Base-by-base conservation (phyloP, 2,329 filamentous ascomycete species). In the Paracoccidioides brasiliensis region DNA sequence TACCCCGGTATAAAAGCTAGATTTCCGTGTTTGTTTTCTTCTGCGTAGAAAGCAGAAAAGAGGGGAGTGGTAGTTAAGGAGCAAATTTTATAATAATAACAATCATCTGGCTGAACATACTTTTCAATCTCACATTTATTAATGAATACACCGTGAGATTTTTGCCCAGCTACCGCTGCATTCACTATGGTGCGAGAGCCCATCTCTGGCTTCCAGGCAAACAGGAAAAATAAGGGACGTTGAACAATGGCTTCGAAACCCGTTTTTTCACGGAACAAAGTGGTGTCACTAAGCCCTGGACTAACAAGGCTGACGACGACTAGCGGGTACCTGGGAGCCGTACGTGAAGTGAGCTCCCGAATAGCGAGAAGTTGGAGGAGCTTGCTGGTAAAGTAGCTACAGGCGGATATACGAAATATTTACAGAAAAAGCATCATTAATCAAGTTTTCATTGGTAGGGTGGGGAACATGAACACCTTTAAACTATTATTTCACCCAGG, bases 241-340 rank as follows among this genome's bases (percentile, higher is more conserved):
- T 48, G 12, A 5, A 44, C 14, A 2, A 59, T 38, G 41, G 55
- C 42, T 32, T 40, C 49, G 12, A 54, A 52, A 12, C 57, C 44
- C 14, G 48, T 44, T 37, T 56, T 52, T 30, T 49, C 38, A n/a
- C 53, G 48, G 15, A 44, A 48, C 7, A 66, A 55, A 5, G 55
- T 49, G 43, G 60, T 62, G n/a, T 55, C 41, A 49, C 60, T 64
- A 9, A 65, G 51, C 2, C 64, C 64, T 1, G 64, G 64, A 41
- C 62, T 64, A 40, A 63, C 54, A 37, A 61, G 52, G 53, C 59
- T 63, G 37, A 65, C 53, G 40, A 61, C 54, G 28, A 56, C 54
- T 2, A 28, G 41, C 7, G 54, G 49, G 15, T 57, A 57, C 40
- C 42, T 28, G 61, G 50, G 48, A 15, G 55, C 3, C 10, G 44